Conservation (phyloP, 2,329 filamentous ascomycete genomes). For the Dothistroma pini region DNA sequence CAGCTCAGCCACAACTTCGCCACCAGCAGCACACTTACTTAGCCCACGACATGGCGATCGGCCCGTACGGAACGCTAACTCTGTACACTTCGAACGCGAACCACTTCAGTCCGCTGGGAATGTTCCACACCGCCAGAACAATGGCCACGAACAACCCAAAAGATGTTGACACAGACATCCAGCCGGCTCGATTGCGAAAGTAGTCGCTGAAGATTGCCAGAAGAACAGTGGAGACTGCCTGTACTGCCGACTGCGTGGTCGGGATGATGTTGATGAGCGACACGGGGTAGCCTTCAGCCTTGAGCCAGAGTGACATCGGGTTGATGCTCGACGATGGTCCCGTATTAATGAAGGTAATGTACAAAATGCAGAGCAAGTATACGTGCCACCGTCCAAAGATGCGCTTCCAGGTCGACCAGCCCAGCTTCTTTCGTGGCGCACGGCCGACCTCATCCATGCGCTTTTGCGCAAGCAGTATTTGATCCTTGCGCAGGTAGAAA, state of each 20-base stretch:
- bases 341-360: constrained; percentile 62
- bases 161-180: constrained; percentile 24
- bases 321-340: constrained; percentile 24
- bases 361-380: constrained; percentile 55
- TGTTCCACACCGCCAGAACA: constrained; percentile 33
- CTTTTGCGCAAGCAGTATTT: constrained; percentile 46
- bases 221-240: constrained; percentile 56
- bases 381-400: constrained; percentile 65
- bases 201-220: constrained; percentile 47
- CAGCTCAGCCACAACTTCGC: background rate
- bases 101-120: constrained; percentile 34
- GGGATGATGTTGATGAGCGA: constrained; percentile 56
- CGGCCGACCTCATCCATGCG: constrained; percentile 42
- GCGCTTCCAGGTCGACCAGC: constrained; percentile 44
- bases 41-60: constrained; percentile 42
- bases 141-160: constrained; percentile 25
- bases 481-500: constrained; percentile 44
- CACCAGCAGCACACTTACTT: constrained; percentile 31
- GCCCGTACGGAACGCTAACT: constrained; percentile 33
- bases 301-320: constrained; percentile 29
- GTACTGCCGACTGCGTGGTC: constrained; percentile 50
- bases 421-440: constrained; percentile 19
- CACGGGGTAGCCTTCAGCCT: constrained; percentile 44
- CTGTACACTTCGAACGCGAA: constrained; percentile 33
- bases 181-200: constrained; percentile 19